These are phyloP conservation scores for Russula compacta DNA, from an alignment of 768 basidiomycete genomes.

Conservation along the genomic window DNA sequence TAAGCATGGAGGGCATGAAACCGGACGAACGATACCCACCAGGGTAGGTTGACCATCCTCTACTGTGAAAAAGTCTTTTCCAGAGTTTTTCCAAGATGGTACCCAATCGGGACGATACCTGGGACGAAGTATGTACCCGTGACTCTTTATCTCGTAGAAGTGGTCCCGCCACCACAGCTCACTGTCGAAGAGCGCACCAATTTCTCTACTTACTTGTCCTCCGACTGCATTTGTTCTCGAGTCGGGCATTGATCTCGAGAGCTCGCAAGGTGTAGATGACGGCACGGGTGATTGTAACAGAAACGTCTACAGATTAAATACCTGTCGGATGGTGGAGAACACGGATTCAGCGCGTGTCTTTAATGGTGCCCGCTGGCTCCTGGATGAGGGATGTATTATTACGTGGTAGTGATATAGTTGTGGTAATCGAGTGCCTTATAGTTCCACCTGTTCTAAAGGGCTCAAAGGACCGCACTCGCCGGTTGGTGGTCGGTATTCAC, in stretches of 20 bases:
- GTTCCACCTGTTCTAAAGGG: neutral
- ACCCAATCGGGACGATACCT: neutral
- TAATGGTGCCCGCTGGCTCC: neutral
- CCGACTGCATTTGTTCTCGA: neutral
- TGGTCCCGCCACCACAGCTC: conserved; percentile 1
- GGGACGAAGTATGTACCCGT: neutral
- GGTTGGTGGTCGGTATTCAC: neutral
- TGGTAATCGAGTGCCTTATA: neutral
- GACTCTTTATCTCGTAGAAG: neutral
- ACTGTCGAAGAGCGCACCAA: neutral
- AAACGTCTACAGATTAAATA: neutral
- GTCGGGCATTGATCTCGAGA: neutral
- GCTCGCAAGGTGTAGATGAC: too few relatives aligned
- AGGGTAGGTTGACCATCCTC: conserved; percentile 3
- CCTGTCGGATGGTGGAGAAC: neutral
- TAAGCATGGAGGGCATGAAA: neutral
- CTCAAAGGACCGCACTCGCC: neutral
- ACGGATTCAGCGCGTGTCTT: neutral
- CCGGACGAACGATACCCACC: neutral
- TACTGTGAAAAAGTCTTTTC: neutral
- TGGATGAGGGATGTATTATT: neutral
- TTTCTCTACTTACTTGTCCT: neutral
- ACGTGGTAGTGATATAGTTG: neutral
- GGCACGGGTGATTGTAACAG: neutral
- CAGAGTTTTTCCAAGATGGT: neutral